Base-by-base conservation (phyloP, 2,329 filamentous ascomycete genomes). In the Fusarium poae region DNA sequence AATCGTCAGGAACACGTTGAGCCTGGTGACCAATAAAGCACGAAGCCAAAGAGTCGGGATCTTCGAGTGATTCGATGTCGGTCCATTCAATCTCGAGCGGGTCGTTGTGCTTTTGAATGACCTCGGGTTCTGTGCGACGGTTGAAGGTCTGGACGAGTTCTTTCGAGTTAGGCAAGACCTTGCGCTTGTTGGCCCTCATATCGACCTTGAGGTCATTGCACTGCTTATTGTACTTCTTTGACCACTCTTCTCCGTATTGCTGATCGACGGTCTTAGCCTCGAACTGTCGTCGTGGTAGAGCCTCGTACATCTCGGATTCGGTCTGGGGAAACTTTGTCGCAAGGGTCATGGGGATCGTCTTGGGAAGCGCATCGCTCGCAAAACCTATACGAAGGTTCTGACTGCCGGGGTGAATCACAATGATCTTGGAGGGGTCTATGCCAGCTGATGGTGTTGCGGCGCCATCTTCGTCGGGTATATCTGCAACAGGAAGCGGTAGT, bases 61-160 rank as follows among this genome's bases (percentile, higher is more conserved):
- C 88, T 20, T 91, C 85, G 35, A 90, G 81, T 4, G 82, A 81
- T 6, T 86, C 85, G 39, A 97, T 83, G 65, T 97, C 94, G 3
- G 96, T 99, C 94, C 96, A 99, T 68, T 98, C 94, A 51, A 98
- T 91, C 70, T 96, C 91, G 72, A 97, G 85, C 1, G 94, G 92
- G 75, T 99, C 96, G 77, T 98, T 99, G 80, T 98, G 96, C 75
- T 96, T 92, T 7, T 92, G 91, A 63, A 99, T 98, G 49, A 91
- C 87, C 72, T 98, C 96, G 9, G 93, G 91, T 34, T 92, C 89
- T 1, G 90, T 92, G 48, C 93, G 88, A 54, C 92, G 89, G 79
- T 99, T 99, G 85, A 92, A 98, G 76, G 97, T 98, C 69, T 94
- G 89, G 2, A 97, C 95, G 61, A 97, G 84, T 76, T 99, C 96